phyloP scores from a whole-genome alignment of 495 filamentous ascomycete species.

The Melanomma pulvis-pyrius region DNA sequence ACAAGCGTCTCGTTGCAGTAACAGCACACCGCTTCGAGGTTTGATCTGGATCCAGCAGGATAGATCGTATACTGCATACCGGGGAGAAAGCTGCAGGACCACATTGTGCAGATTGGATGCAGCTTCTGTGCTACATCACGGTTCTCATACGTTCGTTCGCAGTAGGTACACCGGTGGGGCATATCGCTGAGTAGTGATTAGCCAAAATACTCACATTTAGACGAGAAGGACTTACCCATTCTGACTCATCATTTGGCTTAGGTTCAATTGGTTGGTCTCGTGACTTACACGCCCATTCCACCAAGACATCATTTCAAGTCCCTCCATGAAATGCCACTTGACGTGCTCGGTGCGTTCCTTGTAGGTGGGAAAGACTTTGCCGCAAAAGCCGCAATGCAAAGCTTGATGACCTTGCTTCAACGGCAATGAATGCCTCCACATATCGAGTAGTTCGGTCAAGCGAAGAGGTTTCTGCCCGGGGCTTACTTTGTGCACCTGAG shows the following conservation, averaged over 20 bases:
- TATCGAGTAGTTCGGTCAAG: conserved; percentile 25
- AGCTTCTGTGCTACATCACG: conserved; percentile 17
- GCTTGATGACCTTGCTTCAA: conserved; percentile 27
- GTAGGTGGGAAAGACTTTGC: conserved; percentile 16
- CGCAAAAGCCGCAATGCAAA: conserved; percentile 33
- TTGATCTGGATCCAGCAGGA: conserved; percentile 9
- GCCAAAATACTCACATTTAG: not conserved
- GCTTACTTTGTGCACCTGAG: conserved; percentile 27
- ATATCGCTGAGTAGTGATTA: conserved; percentile 5
- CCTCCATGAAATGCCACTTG: conserved; percentile 18
- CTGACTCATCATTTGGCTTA: not conserved
- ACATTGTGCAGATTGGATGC: conserved; percentile 31
- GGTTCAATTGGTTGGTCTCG: not conserved
- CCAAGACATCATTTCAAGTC: conserved; percentile 35
- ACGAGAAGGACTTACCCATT: conserved; percentile 18
- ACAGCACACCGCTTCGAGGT: conserved; percentile 29
- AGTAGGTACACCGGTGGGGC: conserved; percentile 24
- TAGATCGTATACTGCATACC: conserved; percentile 35
- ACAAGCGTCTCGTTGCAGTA: conserved; percentile 32
- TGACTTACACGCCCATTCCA: conserved; percentile 23
- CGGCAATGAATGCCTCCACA: conserved; percentile 25
- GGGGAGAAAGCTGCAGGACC: conserved; percentile 32
- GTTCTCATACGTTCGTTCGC: conserved; percentile 29
- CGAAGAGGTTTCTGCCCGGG: conserved; percentile 28
- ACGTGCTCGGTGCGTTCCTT: conserved; percentile 28